Evolutionary conservation across 345 rosid genomes (phyloP).

Genomic region (Trapa bicornis): DNA sequence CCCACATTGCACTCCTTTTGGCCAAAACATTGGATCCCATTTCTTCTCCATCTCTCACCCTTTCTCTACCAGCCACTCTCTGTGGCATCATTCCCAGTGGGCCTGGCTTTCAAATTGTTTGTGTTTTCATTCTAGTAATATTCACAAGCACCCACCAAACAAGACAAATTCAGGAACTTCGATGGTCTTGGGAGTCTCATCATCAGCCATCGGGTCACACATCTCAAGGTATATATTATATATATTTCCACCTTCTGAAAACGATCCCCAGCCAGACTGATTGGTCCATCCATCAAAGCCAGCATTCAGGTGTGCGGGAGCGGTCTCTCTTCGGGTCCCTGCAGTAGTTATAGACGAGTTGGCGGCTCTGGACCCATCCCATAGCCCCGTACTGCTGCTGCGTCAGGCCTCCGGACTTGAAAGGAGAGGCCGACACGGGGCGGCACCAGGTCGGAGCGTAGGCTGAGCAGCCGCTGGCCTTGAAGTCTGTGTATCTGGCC

Average conservation of each 20-base stretch:
- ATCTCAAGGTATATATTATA: neutral
- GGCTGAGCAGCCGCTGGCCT: slow-evolving; percentile 72
- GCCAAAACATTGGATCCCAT: neutral
- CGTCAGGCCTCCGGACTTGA: slow-evolving; percentile 56
- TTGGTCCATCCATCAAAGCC: slow-evolving; percentile 13
- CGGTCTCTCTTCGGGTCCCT: slow-evolving; percentile 64
- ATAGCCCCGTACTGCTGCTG: slow-evolving; percentile 48
- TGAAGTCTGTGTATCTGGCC: slow-evolving; percentile 59
- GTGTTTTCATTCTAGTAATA: slow-evolving; percentile 1
- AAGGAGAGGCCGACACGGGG: slow-evolving; percentile 61
- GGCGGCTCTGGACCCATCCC: slow-evolving; percentile 70
- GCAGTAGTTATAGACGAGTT: slow-evolving; percentile 71
- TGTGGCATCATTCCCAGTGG: no score
- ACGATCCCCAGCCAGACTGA: neutral
- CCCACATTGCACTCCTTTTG: neutral
- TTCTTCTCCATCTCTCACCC: neutral
- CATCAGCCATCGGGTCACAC: slow-evolving; percentile 1
- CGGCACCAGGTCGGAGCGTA: slow-evolving; percentile 45
- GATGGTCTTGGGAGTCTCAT: neutral
- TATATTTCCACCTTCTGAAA: no score
- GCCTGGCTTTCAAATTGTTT: neutral
- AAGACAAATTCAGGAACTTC: neutral
- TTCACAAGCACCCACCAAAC: neutral
- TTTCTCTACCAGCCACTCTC: neutral
- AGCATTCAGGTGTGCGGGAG: slow-evolving; percentile 78